These are phyloP conservation scores for Mucor lusitanicus DNA, from an alignment of 371 early-diverging fungal genomes.

Conservation along the genomic window DNA sequence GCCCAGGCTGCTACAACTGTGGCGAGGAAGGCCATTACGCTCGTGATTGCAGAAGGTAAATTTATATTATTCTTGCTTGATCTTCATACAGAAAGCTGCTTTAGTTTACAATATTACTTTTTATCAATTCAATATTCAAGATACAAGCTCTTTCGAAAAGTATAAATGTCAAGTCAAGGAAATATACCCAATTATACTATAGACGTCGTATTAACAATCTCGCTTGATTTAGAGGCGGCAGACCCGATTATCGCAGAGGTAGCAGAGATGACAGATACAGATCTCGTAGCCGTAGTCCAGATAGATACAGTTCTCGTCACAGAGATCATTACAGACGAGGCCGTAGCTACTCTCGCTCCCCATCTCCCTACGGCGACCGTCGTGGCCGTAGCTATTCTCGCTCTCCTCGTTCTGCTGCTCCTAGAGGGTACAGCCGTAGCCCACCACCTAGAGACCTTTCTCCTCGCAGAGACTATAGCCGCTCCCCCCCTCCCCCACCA, in stretches of 20 bases:
- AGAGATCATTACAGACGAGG: slow-evolving; percentile 3
- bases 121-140: not conserved
- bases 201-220: not conserved
- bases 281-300: slow-evolving; percentile 10
- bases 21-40: slow-evolving; percentile 53
- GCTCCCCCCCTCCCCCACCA: not conserved
- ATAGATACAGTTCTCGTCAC: slow-evolving; percentile 1
- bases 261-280: not conserved
- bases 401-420: slow-evolving; percentile 1
- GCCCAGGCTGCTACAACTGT: slow-evolving; percentile 62
- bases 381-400: slow-evolving; percentile 8
- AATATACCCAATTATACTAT: not conserved
- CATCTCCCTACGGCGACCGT: slow-evolving; percentile 12
- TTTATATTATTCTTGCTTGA: not conserved
- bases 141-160: slow-evolving; percentile 1
- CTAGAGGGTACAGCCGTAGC: not conserved
- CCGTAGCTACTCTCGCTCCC: slow-evolving; percentile 17
- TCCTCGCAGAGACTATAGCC: not conserved
- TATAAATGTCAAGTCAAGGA: slow-evolving; percentile 1
- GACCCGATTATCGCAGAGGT: not conserved
- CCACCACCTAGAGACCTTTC: not conserved
- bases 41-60: slow-evolving; percentile 27
- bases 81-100: slow-evolving; percentile 2
- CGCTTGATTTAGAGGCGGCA: not conserved
- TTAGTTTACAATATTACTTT: not conserved